Evolutionary conservation across 2,329 filamentous ascomycete species (phyloP).

Genomic region (Colletotrichum nymphaeae): DNA sequence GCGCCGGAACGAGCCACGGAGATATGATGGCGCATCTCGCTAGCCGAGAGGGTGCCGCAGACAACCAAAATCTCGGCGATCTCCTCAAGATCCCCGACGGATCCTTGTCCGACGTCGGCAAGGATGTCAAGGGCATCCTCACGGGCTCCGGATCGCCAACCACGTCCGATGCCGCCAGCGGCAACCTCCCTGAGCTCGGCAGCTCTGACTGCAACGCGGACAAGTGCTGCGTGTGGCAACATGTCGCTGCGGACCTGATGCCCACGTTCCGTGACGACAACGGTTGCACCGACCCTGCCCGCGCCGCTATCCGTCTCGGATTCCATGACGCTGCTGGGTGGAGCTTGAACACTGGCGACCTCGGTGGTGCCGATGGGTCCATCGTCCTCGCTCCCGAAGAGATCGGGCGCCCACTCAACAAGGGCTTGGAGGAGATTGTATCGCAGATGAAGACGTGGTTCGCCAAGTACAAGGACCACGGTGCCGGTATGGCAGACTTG

Average conservation of each 20-base stretch:
- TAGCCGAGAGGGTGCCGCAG: not conserved
- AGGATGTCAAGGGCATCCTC: constrained; percentile 51
- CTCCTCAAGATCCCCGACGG: constrained; percentile 44
- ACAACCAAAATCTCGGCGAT: constrained; percentile 49
- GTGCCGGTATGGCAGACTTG: constrained; percentile 64
- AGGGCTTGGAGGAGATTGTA: constrained; percentile 58
- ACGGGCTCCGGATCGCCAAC: constrained; percentile 32
- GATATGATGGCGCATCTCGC: not conserved
- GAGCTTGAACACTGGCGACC: constrained; percentile 49
- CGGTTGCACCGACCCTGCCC: constrained; percentile 56
- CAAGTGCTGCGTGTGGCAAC: constrained; percentile 58
- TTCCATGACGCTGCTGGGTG: constrained; percentile 61
- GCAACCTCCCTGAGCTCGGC: constrained; percentile 39
- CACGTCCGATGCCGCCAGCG: constrained; percentile 25
- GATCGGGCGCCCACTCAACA: constrained; percentile 54
- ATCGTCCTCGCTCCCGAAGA: constrained; percentile 50
- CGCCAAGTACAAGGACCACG: constrained; percentile 51
- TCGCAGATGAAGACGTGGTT: constrained; percentile 51
- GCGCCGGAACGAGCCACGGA: constrained; percentile 11
- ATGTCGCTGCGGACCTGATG: constrained; percentile 53
- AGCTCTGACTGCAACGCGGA: constrained; percentile 45
- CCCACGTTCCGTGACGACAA: constrained; percentile 47
- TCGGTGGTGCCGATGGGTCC: constrained; percentile 58
- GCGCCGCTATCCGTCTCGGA: constrained; percentile 57
- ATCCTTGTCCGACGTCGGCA: constrained; percentile 47